These are phyloP conservation scores for Phytopythium sindhum DNA, from an alignment of 352 stramenopile species.

Conservation along the genomic window DNA sequence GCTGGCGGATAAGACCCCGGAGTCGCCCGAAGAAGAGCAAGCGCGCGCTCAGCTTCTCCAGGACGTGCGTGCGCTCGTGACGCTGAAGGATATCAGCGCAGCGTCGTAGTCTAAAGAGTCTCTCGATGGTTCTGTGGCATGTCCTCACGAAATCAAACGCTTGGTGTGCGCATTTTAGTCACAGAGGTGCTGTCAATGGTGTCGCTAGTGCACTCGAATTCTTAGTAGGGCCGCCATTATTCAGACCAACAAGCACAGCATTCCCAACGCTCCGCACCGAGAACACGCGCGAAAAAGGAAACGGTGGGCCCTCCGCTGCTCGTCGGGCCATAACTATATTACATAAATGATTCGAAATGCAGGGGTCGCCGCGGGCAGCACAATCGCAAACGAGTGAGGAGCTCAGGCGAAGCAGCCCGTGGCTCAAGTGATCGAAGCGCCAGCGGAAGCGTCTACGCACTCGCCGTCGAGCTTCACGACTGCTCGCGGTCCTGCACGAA, in stretches of 20 bases:
- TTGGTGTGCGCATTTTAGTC: too few species aligned
- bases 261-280: not conserved
- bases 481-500: conserved; percentile 40
- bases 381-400: not conserved
- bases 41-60: conserved; percentile 18
- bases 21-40: conserved; percentile 6
- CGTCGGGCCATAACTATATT: conserved; percentile 3
- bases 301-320: not conserved
- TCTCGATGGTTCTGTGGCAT: too few species aligned
- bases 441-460: not conserved
- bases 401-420: not conserved
- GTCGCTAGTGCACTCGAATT: too few species aligned
- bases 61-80: conserved; percentile 26
- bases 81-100: conserved; percentile 35
- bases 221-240: too few species aligned
- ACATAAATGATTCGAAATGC: conserved; percentile 5
- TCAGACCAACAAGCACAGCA: not conserved
- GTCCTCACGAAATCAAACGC: not conserved
- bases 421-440: not conserved
- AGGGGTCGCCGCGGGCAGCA: not conserved
- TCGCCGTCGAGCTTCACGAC: not conserved
- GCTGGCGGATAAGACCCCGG: conserved; percentile 8
- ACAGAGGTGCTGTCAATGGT: too few species aligned
- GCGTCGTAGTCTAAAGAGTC: conserved; percentile 7
- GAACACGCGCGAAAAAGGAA: not conserved